phyloP scores from a whole-genome alignment of 106 monocot species.

The Narthecium ossifragum region DNA sequence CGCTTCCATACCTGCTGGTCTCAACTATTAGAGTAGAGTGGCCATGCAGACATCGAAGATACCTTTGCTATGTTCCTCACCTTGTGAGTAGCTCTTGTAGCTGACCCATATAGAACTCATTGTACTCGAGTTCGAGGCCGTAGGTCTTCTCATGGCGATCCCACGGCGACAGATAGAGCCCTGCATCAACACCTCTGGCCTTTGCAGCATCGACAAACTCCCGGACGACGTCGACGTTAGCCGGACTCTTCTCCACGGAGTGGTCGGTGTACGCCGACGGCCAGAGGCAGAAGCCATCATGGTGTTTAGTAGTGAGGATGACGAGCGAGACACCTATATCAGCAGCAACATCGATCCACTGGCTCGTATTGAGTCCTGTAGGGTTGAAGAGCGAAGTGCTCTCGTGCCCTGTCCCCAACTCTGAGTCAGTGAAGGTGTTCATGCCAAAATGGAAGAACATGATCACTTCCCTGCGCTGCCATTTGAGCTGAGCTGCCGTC shows the following conservation, averaged over 20 bases:
- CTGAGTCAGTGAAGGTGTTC: constrained; percentile 91
- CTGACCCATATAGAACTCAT: constrained; percentile 78
- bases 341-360: constrained; percentile 62
- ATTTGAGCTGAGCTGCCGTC: constrained; percentile 59
- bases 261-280: constrained; percentile 68
- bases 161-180: constrained; percentile 90
- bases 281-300: constrained; percentile 97
- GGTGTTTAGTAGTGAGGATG: constrained; percentile 81
- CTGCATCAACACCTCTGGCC: constrained; percentile 50
- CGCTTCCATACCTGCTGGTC: constrained; percentile 47
- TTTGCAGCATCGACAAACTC: constrained; percentile 52
- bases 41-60: background rate
- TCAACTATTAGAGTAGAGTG: background rate
- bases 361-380: constrained; percentile 36
- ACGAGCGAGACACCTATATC: constrained; percentile 49
- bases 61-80: constrained; percentile 10
- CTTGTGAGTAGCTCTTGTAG: constrained; percentile 58
- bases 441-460: constrained; percentile 96
- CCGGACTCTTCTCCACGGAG: constrained; percentile 58
- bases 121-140: constrained; percentile 57
- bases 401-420: constrained; percentile 83
- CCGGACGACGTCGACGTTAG: constrained; percentile 58
- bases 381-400: constrained; percentile 55
- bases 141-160: constrained; percentile 78
- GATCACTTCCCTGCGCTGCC: constrained; percentile 83